Conservation (phyloP, 805 yeast species). For the Groenewaldozyma tartarivorans region DNA sequence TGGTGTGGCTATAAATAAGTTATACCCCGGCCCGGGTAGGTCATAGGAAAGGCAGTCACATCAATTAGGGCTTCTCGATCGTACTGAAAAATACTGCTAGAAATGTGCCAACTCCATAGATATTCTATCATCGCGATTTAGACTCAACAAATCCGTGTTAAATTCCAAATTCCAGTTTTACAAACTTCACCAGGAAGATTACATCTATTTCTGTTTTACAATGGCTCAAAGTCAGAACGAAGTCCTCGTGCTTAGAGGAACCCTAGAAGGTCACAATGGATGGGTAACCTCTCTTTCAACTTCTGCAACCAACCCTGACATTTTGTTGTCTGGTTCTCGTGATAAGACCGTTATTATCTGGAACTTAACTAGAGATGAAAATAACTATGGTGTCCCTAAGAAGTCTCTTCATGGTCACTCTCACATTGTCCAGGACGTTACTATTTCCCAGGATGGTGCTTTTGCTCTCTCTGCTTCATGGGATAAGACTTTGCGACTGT, state of each 20-base stretch:
- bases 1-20: too few species aligned
- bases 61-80: too few species aligned
- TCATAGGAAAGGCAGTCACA: too few species aligned
- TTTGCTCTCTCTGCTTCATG: conserved; percentile 98
- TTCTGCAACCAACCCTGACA: conserved; percentile 95
- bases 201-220: too few species aligned
- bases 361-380: conserved; percentile 94
- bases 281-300: conserved; percentile 99
- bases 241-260: conserved; percentile 99
- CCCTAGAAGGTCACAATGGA: conserved; percentile 87
- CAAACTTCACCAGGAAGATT: too few species aligned
- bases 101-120: too few species aligned
- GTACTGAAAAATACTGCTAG: too few species aligned
- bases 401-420: conserved; percentile 97
- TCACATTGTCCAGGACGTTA: conserved; percentile 97
- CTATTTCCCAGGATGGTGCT: conserved; percentile 95
- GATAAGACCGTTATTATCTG: conserved; percentile 98
- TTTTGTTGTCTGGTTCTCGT: conserved; percentile 96
- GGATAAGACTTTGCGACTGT: conserved; percentile 98
- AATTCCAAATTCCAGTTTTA: too few species aligned
- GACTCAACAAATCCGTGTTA: too few species aligned
- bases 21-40: too few species aligned
- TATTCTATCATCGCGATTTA: too few species aligned
- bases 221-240: conserved; percentile 45
- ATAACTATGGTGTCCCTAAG: conserved; percentile 96